A percentile compares a stretch with the other conserved stretches of the same genome.
phyloP scores from a whole-genome alignment of 2,329 filamentous ascomycete species.

The Penicillium sp. region DNA sequence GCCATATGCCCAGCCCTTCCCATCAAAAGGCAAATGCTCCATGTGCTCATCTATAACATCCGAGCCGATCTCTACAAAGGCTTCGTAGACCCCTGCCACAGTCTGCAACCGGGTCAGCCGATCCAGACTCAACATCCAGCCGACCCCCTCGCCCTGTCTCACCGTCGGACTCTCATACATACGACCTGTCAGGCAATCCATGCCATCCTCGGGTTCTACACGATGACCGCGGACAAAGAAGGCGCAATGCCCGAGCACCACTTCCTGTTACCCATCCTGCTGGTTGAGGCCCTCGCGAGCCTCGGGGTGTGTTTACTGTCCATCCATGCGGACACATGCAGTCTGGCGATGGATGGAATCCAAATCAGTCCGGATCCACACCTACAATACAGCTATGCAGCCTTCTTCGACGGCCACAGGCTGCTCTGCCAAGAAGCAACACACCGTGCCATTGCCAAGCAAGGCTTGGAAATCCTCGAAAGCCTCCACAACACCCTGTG shows the following conservation, averaged over 20 bases:
- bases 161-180: constrained; percentile 16
- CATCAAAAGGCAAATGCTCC: constrained; percentile 11
- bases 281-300: constrained; percentile 11
- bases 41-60: constrained; percentile 11
- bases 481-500: constrained; percentile 8
- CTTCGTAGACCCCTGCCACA: constrained; percentile 17
- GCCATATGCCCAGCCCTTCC: constrained; percentile 3
- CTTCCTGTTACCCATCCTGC: constrained; percentile 10
- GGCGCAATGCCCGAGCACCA: constrained; percentile 8
- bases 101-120: constrained; percentile 1
- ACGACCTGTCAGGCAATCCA: constrained; percentile 11
- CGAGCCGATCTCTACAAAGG: constrained; percentile 14
- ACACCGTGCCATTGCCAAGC: constrained; percentile 9
- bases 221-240: constrained; percentile 8
- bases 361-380: constrained; percentile 8
- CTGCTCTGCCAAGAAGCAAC: constrained; percentile 11
- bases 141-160: constrained; percentile 13
- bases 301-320: constrained; percentile 17
- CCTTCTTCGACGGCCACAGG: constrained; percentile 12
- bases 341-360: constrained; percentile 8
- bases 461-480: constrained; percentile 11
- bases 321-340: constrained; percentile 12
- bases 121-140: constrained; percentile 5
- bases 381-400: constrained; percentile 8
- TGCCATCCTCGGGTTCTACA: constrained; percentile 11